Evolutionary conservation across 1,139 yeast species (phyloP), one percentile per base, ranked within the genome.

Genomic region (Pichia sp.): DNA sequence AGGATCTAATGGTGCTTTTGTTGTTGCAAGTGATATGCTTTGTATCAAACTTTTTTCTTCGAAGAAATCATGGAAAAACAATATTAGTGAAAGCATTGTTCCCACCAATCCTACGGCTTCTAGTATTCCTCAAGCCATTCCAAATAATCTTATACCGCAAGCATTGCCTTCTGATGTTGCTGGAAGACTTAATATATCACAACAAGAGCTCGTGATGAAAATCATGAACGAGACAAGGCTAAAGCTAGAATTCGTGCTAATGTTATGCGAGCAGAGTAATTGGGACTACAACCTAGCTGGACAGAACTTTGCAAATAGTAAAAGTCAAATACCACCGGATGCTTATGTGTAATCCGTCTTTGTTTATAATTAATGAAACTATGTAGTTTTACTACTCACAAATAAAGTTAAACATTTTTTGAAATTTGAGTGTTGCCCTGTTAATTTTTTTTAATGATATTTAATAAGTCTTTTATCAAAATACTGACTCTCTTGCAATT

Each of bases 261-360:
- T 91, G 89, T 77, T 95, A 48, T 86, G 93, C 50, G 91, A 90
- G 64, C 96, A 90, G 67, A 89, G 96, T 62, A 77, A 80, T 52
- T 91, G 96, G 91, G 86, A 88, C 68, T 83, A 80, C 61, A 83
- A 80, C 47, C 78, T 74, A 54, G 91, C 96, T 41, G 73, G 82
- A 22, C 75, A 76, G 47, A 83, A 88, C 57, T 93, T 91, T 70
- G 80, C 82, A 61, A 82, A 79, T 59, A 85, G 89, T 34, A 75
- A 74, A 55, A 67, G 69, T 4, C 70, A 72, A 44, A 73, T 83
- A 30, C 88, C 88, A 12, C 78, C 79, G n/a, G 75, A 79, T 52
- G 88, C 87, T 2, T 83, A 60, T 50, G 36, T 45, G 34, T 45
- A 37, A 45, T 22, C n/a, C 28, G 9, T 25, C 6, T 25, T 25